These are phyloP conservation scores for Pichia insulana DNA, from an alignment of 805 yeast genomes.

Conservation along the genomic window DNA sequence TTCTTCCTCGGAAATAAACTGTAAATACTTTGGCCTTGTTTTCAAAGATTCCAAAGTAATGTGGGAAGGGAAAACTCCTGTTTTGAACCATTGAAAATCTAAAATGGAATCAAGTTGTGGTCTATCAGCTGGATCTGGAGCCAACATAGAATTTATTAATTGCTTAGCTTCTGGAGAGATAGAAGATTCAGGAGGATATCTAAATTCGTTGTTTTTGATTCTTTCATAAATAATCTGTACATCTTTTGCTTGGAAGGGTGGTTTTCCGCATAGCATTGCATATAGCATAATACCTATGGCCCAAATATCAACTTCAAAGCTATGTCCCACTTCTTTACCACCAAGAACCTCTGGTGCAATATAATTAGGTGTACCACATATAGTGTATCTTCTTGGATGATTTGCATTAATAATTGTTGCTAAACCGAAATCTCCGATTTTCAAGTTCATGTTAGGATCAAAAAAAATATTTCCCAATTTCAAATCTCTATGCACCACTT, in stretches of 20 bases:
- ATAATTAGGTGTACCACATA: conserved; percentile 98
- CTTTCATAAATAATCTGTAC: conserved; percentile 88
- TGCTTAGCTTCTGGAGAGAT: conserved; percentile 65
- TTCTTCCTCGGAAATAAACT: conserved; percentile 47
- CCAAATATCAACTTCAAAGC: conserved; percentile 95
- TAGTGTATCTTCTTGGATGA: conserved; percentile 76
- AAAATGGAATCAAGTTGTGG: conserved; percentile 75
- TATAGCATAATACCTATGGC: conserved; percentile 95
- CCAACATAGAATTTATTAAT: conserved; percentile 64
- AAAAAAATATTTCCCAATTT: conserved; percentile 93
- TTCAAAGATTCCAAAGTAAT: conserved; percentile 56
- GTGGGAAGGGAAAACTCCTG: conserved; percentile 68
- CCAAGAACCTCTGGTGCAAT: conserved; percentile 96
- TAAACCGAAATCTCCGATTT: conserved; percentile 95
- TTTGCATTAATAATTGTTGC: conserved; percentile 80
- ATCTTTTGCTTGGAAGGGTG: conserved; percentile 96
- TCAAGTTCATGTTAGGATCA: conserved; percentile 87
- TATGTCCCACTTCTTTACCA: conserved; percentile 81
- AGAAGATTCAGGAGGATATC: conserved; percentile 54
- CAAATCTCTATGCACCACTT: conserved; percentile 92
- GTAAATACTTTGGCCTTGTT: conserved; percentile 50
- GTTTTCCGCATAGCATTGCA: conserved; percentile 87
- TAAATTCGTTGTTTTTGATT: conserved; percentile 73
- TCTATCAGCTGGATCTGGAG: conserved; percentile 71
- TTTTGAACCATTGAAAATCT: conserved; percentile 74